These are phyloP conservation scores for Saccharum spontaneum DNA, from an alignment of 176 grass and related monocot species.

Conservation along the genomic window DNA sequence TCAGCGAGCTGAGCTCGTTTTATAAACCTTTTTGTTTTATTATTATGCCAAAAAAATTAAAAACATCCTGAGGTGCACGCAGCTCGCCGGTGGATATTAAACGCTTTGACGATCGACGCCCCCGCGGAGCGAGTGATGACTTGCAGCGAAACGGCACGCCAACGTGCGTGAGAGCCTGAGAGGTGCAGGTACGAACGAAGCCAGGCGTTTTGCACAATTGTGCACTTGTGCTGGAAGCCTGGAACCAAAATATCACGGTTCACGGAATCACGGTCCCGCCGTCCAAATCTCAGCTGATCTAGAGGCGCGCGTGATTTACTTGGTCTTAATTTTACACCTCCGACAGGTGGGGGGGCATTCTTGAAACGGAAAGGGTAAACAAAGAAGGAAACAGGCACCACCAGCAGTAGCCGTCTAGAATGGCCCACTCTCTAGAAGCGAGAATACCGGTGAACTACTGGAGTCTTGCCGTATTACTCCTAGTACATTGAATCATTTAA, in stretches of 20 bases:
- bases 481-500: slow-evolving; percentile 5
- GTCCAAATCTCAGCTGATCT: neutral
- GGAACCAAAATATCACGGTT: neutral
- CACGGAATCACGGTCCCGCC: neutral
- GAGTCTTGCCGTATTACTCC: slow-evolving; percentile 1
- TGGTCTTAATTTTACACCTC: no score
- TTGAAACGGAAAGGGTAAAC: neutral
- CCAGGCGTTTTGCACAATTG: neutral
- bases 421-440: slow-evolving; percentile 23
- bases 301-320: neutral
- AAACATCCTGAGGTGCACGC: neutral
- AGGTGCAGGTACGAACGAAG: neutral
- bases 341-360: neutral
- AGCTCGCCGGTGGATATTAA: neutral
- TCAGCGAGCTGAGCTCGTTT: neutral
- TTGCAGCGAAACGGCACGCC: neutral
- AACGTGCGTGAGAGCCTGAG: neutral
- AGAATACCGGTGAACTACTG: neutral
- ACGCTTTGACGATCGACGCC: neutral
- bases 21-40: no score
- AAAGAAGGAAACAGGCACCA: no score
- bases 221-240: neutral
- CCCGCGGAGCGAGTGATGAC: neutral
- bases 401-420: slow-evolving; percentile 17
- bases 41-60: no score